Base-by-base conservation (phyloP, 78 protist genomes). In the Protostelium mycophagum region DNA sequence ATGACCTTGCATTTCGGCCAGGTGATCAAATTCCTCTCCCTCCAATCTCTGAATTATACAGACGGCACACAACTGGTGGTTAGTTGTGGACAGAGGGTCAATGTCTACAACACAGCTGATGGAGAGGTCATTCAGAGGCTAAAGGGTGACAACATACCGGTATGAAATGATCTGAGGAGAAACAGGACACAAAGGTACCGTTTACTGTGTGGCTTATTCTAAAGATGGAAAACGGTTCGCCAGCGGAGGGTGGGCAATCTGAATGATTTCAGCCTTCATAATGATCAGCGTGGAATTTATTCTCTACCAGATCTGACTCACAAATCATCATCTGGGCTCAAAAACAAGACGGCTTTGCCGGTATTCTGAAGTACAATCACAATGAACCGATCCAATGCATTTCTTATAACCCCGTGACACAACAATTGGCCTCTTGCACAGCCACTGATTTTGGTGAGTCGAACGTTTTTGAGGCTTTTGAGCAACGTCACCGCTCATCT, bases 401-500 rank as follows among this genome's bases (percentile, higher is more conserved):
- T 28, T 63, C 88, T 0, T 96, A 84, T 92, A 96, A 96, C 89
- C 98, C 98, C 0, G 90, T 95, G 38, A 86, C 93, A 0, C 87
- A 39, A 28, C 91, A 91, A 63, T 95, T 97, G 28, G 94, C 92
- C 39, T 51, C 91, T 0, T 93, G 91, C 36, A 89, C 97, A 28
- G 91, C 93, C 1, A 0, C 88, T 9, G 98, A 97, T 92, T 94
- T 96, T 83, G 96, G 97, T 37, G 28, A 23, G 85, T 83, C 1
- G 34, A 23, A 63, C 83, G 34, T 28, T 28, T 28, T 1, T 0
- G 5, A 39, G 1, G 87, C 5, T 0, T 36, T 1, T 31, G 36
- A 1, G 1, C 38, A 63, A 0, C 85, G 38, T 37, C 0, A 35
- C 38, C n/a, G 29, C 89, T 39, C 36, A 0, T 38, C 31, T 28